phyloP scores from a whole-genome alignment of 2,329 filamentous ascomycete species.

The Phyllachora maydis region DNA sequence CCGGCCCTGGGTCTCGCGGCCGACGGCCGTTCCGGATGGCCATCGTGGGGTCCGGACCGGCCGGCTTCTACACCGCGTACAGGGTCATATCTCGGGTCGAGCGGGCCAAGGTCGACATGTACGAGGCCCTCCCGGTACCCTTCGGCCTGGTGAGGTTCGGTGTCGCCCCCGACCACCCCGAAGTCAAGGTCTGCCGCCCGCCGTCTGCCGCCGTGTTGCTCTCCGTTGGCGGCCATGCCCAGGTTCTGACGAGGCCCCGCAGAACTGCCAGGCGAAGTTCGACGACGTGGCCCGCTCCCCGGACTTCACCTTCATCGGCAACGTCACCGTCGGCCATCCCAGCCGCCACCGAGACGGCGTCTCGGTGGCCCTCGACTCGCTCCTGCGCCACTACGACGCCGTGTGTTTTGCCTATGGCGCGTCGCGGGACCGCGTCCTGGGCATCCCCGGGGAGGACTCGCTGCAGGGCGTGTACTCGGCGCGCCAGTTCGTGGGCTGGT shows the following conservation, averaged over 20 bases:
- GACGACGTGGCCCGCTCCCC: conserved; percentile 66
- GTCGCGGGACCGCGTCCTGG: conserved; percentile 58
- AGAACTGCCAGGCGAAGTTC: conserved; percentile 94
- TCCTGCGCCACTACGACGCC: conserved; percentile 76
- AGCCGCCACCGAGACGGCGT: conserved; percentile 17
- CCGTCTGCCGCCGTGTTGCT: no score
- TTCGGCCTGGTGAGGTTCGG: conserved; percentile 86
- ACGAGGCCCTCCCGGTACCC: conserved; percentile 78
- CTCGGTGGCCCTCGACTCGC: conserved; percentile 40
- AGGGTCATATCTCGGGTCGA: conserved; percentile 59
- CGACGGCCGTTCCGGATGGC: no score
- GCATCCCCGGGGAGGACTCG: conserved; percentile 56
- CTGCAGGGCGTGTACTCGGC: conserved; percentile 68
- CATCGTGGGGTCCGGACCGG: conserved; percentile 81
- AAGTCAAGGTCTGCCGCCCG: conserved; percentile 99
- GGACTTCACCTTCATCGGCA: conserved; percentile 80
- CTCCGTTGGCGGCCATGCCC: no score
- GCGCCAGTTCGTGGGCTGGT: conserved; percentile 91
- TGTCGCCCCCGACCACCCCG: conserved; percentile 94
- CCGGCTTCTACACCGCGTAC: conserved; percentile 88
- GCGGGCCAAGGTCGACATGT: conserved; percentile 74
- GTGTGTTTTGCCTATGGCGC: conserved; percentile 88
- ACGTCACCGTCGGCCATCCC: conserved; percentile 52
- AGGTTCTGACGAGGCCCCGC: no score
- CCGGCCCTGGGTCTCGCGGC: no score